Percentiles rank a stretch among this genome's conserved stretches.
phyloP scores from a whole-genome alignment of 1,284 basidiomycete species.

The Ganoderma multipileum region DNA sequence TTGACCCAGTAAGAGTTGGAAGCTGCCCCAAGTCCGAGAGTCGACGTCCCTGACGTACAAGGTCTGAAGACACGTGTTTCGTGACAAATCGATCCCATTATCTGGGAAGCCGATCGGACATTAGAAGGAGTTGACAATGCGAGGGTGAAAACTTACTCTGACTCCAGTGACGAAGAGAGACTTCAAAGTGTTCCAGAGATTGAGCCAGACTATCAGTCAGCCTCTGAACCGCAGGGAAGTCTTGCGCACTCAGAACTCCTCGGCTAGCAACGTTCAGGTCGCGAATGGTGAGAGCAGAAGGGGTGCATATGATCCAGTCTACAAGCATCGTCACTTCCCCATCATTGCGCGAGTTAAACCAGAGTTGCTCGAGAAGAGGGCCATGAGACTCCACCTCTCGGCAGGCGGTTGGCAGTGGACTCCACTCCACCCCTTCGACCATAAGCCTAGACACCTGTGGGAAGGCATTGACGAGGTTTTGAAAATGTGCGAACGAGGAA shows the following conservation, averaged over 20 bases:
- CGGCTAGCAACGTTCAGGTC: constrained; percentile 22
- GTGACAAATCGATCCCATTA: constrained; percentile 9
- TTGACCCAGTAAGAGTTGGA: constrained; percentile 10
- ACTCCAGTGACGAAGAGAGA: constrained; percentile 18
- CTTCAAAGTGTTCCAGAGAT: constrained; percentile 18
- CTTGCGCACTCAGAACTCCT: constrained; percentile 4
- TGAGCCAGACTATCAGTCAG: constrained; percentile 13
- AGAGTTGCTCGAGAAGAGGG: constrained; percentile 19
- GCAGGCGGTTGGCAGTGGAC: neutral
- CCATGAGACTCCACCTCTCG: neutral
- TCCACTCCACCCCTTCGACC: constrained; percentile 21
- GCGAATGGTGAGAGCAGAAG: constrained; percentile 15
- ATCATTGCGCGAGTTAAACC: constrained; percentile 20
- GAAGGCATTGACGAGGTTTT: constrained; percentile 19
- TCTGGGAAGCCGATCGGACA: constrained; percentile 1
- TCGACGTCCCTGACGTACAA: constrained; percentile 24
- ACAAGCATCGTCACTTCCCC: constrained; percentile 16
- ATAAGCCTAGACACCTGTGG: constrained; percentile 12
- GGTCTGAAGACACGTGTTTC: constrained; percentile 15
- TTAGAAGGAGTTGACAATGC: neutral
- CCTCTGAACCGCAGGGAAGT: constrained; percentile 15
- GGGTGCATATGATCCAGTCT: constrained; percentile 22
- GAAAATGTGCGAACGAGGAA: constrained; percentile 22
- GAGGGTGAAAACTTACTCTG: constrained; percentile 12
- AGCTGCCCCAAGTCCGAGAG: neutral